Conservation (phyloP, 352 stramenopile species). For the Phytophthora cactorum region DNA sequence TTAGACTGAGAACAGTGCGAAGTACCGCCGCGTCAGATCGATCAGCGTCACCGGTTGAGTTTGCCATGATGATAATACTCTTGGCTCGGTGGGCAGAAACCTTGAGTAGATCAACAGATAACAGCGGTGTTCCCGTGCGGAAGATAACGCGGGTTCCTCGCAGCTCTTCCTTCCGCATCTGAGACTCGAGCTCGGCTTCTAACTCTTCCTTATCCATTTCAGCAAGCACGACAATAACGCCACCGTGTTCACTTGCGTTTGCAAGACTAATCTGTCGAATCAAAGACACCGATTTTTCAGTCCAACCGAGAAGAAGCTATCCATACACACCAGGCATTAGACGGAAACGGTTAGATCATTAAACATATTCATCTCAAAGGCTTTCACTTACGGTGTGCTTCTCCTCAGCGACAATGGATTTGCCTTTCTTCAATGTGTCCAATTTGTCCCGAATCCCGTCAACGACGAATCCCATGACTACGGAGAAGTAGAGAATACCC, state of each 20-base stretch:
- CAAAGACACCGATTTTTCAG: constrained; percentile 83
- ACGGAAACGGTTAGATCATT: neutral
- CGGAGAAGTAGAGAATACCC: constrained; percentile 87
- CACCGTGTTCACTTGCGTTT: constrained; percentile 87
- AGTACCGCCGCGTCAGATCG: constrained; percentile 79
- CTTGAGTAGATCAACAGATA: constrained; percentile 81
- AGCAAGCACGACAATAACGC: constrained; percentile 77
- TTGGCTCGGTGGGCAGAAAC: constrained; percentile 75
- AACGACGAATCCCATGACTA: constrained; percentile 93
- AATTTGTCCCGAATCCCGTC: constrained; percentile 88
- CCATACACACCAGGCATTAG: neutral
- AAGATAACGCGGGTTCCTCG: constrained; percentile 84
- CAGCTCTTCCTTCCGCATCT: constrained; percentile 60
- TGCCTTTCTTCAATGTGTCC: constrained; percentile 89
- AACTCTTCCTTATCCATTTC: constrained; percentile 81
- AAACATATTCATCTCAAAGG: neutral
- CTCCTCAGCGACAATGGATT: constrained; percentile 78
- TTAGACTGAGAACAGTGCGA: constrained; percentile 80
- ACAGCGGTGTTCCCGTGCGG: constrained; percentile 73
- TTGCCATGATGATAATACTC: constrained; percentile 84
- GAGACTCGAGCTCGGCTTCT: constrained; percentile 65
- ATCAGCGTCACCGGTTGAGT: constrained; percentile 75
- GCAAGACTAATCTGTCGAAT: constrained; percentile 87
- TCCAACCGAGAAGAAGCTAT: constrained; percentile 88
- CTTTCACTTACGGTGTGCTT: constrained; percentile 67